A percentile compares a stretch with the other conserved stretches of the same genome.
These are phyloP conservation scores for Colletotrichum siamense DNA, from an alignment of 2,329 filamentous ascomycete species.

Conservation along the genomic window DNA sequence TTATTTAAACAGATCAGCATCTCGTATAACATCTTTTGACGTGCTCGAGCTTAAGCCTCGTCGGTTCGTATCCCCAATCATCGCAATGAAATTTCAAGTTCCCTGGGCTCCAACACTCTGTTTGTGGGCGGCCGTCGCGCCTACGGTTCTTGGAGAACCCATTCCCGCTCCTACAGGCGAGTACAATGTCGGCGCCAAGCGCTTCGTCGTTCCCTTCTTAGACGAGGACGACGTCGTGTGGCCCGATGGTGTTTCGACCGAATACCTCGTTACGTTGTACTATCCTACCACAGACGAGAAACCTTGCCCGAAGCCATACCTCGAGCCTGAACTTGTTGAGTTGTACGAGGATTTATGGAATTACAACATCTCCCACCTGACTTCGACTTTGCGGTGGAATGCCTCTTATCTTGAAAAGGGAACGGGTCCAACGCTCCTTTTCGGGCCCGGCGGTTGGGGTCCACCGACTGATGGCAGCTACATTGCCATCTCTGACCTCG, in stretches of 20 bases:
- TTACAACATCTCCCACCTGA: conserved; percentile 14
- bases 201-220: conserved; percentile 1
- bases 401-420: background rate
- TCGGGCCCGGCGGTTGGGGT: conserved; percentile 16
- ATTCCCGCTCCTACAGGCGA: background rate
- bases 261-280: conserved; percentile 20
- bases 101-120: background rate
- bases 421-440: conserved; percentile 10
- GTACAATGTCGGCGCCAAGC: conserved; percentile 19
- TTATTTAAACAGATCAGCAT: background rate
- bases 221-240: background rate
- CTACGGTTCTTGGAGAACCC: background rate
- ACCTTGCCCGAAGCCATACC: background rate
- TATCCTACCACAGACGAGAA: conserved; percentile 12
- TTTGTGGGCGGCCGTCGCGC: background rate
- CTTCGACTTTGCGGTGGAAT: conserved; percentile 12
- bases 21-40: accelerated
- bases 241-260: conserved; percentile 10
- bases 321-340: conserved; percentile 16
- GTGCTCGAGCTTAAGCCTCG: too few relatives aligned
- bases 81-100: background rate
- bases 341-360: background rate
- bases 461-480: conserved; percentile 11
- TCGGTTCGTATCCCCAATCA: too few relatives aligned
- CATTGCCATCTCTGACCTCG: conserved; percentile 14